Conservation (phyloP, 441 rosid species). For the Populus hybrid region DNA sequence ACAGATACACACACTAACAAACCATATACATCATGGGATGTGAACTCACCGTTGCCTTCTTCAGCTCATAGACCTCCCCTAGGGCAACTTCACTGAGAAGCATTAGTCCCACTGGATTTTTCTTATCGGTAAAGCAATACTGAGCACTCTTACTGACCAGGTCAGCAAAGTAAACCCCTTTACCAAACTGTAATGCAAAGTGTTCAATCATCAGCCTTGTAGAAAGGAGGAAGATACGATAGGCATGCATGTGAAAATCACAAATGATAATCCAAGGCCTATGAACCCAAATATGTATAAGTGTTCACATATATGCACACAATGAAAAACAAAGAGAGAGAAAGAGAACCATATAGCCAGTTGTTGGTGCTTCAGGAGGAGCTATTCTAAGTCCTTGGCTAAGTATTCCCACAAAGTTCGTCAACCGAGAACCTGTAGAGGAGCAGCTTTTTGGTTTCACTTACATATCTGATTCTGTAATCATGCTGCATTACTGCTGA, state of each 20-base stretch:
- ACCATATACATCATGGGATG: not conserved
- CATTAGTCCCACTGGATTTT: conserved; percentile 89
- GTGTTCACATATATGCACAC: not conserved
- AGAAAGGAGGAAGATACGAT: not conserved
- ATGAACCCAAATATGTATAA: not conserved
- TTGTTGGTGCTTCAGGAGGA: conserved; percentile 98
- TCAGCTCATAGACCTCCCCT: conserved; percentile 78
- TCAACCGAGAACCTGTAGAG: conserved; percentile 81
- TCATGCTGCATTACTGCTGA: not conserved
- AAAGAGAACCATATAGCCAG: conserved; percentile 91
- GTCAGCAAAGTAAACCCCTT: conserved; percentile 97
- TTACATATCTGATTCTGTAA: not conserved
- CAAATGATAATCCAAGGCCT: not conserved
- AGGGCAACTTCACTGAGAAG: conserved; percentile 92
- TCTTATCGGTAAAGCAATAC: conserved; percentile 81
- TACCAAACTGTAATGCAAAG: conserved; percentile 69
- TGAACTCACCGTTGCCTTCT: conserved; percentile 68
- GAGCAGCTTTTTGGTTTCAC: conserved; percentile 9
- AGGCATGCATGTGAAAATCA: not conserved
- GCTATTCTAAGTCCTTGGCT: conserved; percentile 98
- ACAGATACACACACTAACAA: not conserved
- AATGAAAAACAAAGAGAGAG: conserved; percentile 4
- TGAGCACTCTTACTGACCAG: conserved; percentile 99
- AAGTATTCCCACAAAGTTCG: conserved; percentile 96
- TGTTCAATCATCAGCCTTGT: conserved; percentile 19